Base-by-base conservation (phyloP, 495 filamentous ascomycete species). In the Clohesyomyces aquaticus region DNA sequence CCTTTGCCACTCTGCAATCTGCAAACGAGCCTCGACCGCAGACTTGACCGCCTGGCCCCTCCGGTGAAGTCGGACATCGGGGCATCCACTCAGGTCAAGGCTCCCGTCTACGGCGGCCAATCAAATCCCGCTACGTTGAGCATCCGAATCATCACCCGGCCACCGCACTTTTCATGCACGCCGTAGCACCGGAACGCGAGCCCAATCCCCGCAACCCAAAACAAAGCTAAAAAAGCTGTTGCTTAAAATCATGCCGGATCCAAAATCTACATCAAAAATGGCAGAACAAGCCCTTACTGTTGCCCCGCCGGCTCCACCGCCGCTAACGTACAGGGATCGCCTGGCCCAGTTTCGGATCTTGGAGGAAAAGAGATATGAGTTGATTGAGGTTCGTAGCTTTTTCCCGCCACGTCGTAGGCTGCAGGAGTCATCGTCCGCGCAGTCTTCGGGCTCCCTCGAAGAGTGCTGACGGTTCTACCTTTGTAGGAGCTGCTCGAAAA, bases 311-410 rank as follows among this genome's bases (percentile, higher is more conserved):
- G 4, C 56, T 25, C 50, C 59, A 8, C 22, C 48, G 10, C 55
- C 59, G 14, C 32, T 38, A 12, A 57, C 66, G 16, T 69, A 65
- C 53, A 45, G 67, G 11, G 67, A 65, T 16, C 51, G 67, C 3
- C 27, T 70, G 19, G 62, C 67, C 19, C 67, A 70, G 63, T 70
- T 66, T 26, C 61, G 53, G 21, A 70, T 70, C 27, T 50, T 70
- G 43, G 67, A 70, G 27, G 67, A 70, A 48, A 66, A 61, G 43
- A 59, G 67, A 25, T 52, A 53, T 19, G 67, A 65, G 46, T 41
- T 70, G 3, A 70, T 70, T 22, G 67, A 70, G 48, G 67, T 70
- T 4, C 14, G 59, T 14, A 12, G 11, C 10, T 22, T 1, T 53
- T n/a, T n/a, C n/a, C 27, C 38, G 16, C 22, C 19, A 21, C 27